These are phyloP conservation scores for Neofusicoccum umdonicola DNA, from an alignment of 2,329 filamentous ascomycete genomes.

Conservation along the genomic window DNA sequence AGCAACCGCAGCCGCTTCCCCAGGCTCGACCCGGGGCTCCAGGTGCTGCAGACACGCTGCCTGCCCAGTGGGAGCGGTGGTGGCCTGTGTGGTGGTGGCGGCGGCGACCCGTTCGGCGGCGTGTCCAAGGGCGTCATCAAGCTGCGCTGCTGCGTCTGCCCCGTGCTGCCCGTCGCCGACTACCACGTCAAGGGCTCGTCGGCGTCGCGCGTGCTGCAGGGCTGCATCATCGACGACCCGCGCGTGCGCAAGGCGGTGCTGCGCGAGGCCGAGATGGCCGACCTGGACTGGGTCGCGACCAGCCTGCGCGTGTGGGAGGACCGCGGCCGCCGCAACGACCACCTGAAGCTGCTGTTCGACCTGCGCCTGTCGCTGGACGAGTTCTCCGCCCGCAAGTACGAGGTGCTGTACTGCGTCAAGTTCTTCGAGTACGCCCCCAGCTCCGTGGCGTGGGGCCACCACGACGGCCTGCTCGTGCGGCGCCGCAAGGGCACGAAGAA, in stretches of 20 bases:
- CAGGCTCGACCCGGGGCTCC: neutral
- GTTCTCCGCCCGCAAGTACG: neutral
- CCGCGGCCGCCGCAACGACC: conserved; percentile 8
- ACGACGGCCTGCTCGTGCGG: conserved; percentile 6
- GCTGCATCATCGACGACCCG: conserved; percentile 1
- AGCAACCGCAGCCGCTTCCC: neutral
- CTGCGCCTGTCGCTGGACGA: neutral
- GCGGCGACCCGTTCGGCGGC: neutral
- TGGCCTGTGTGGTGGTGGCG: too few relatives aligned
- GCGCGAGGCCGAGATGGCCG: neutral
- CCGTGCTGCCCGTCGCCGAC: neutral
- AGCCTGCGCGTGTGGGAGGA: conserved; percentile 8
- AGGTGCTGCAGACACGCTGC: neutral
- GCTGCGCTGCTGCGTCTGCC: conserved; percentile 7
- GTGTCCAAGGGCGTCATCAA: neutral
- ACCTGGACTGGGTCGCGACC: conserved; percentile 1
- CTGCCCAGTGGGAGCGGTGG: neutral
- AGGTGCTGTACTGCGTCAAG: conserved; percentile 8
- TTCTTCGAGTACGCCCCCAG: conserved; percentile 10
- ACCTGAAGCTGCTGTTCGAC: conserved; percentile 10
- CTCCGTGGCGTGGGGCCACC: conserved; percentile 5
- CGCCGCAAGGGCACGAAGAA: neutral
- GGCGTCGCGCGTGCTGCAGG: neutral
- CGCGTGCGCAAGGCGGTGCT: neutral
- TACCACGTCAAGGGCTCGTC: neutral